Conservation (phyloP, 176 grass and related monocot species). For the Typha latifolia region DNA sequence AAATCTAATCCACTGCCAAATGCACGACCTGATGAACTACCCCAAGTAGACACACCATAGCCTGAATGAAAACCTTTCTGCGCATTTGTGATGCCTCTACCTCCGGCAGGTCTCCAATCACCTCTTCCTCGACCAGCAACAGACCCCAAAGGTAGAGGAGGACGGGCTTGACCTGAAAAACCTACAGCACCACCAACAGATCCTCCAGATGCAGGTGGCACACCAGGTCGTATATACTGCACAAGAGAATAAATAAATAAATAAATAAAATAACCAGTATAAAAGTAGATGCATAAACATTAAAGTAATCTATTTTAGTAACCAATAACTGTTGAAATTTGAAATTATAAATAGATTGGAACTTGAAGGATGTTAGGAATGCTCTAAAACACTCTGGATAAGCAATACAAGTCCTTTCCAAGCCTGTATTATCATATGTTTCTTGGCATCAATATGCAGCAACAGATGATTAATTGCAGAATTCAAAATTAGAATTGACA, state of each 20-base stretch:
- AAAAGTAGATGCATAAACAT: neutral
- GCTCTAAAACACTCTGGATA: no score
- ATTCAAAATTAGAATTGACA: no score
- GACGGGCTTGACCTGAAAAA: conserved; percentile 48
- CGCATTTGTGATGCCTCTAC: conserved; percentile 43
- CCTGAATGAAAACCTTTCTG: conserved; percentile 61
- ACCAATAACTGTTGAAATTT: neutral
- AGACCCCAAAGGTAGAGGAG: conserved; percentile 45
- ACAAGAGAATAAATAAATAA: no score
- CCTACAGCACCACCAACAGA: conserved; percentile 37
- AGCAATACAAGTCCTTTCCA: no score
- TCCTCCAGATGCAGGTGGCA: conserved; percentile 33
- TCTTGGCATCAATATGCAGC: no score
- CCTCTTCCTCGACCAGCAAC: conserved; percentile 72
- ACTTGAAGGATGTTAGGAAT: no score
- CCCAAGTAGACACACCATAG: conserved; percentile 58
- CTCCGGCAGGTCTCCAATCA: conserved; percentile 74
- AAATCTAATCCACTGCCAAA: conserved; percentile 76
- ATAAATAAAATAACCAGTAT: neutral
- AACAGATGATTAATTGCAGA: no score
- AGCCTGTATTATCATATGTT: no score
- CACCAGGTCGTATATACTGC: conserved; percentile 88
- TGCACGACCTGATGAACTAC: conserved; percentile 54
- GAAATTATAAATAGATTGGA: no score
- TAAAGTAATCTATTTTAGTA: neutral